phyloP scores from a whole-genome alignment of 2,329 filamentous ascomycete species.

The Paecilomyces sp. region DNA sequence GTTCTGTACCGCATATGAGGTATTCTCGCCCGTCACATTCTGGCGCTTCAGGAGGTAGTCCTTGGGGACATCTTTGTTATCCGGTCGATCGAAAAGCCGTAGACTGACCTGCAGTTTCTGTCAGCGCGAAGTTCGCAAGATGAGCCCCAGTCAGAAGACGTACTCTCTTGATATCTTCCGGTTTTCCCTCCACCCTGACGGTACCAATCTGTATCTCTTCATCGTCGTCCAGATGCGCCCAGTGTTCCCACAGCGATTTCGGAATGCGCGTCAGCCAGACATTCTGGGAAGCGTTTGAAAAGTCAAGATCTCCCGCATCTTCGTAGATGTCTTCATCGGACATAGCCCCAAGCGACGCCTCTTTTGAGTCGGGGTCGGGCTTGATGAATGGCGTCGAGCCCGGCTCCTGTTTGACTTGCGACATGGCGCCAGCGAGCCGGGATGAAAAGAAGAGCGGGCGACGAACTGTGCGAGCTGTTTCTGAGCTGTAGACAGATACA shows the following conservation, averaged over 20 bases:
- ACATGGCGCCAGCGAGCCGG: slow-evolving; percentile 13
- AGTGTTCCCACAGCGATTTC: slow-evolving; percentile 72
- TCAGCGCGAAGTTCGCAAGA: slow-evolving; percentile 11
- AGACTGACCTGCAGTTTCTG: slow-evolving; percentile 55
- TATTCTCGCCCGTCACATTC: slow-evolving; percentile 41
- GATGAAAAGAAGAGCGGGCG: neutral
- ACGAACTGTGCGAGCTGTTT: neutral
- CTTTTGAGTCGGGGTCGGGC: slow-evolving; percentile 33
- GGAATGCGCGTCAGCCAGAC: slow-evolving; percentile 73
- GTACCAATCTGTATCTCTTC: slow-evolving; percentile 76
- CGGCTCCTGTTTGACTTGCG: slow-evolving; percentile 35
- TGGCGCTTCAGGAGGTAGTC: slow-evolving; percentile 77
- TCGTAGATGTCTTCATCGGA: slow-evolving; percentile 65
- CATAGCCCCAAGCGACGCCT: slow-evolving; percentile 23
- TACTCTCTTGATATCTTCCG: slow-evolving; percentile 46
- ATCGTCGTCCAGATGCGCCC: slow-evolving; percentile 69
- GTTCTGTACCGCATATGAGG: slow-evolving; percentile 56
- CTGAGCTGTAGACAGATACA: neutral
- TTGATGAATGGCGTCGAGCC: slow-evolving; percentile 32
- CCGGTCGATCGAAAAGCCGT: slow-evolving; percentile 59
- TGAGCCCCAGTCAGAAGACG: slow-evolving; percentile 2
- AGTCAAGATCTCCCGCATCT: slow-evolving; percentile 59
- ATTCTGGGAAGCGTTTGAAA: slow-evolving; percentile 40
- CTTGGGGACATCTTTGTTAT: slow-evolving; percentile 71
- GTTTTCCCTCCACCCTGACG: slow-evolving; percentile 53